These are phyloP conservation scores for Camellia granthamiana DNA, from an alignment of 148 eudicot species.

Conservation along the genomic window DNA sequence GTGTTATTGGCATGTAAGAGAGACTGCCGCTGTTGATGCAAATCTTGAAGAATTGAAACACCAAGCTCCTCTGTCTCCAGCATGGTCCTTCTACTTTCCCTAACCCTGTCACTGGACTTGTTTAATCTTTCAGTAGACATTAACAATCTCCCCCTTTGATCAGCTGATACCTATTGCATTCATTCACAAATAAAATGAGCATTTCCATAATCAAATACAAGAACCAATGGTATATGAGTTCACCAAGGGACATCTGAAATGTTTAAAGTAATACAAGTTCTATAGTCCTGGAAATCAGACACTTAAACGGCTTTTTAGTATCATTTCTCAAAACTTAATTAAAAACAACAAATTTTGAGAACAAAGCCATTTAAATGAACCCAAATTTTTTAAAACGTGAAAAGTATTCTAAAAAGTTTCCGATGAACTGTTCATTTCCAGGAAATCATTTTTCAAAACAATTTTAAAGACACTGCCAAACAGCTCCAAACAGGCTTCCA, in stretches of 20 bases:
- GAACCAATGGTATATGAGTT: not conserved
- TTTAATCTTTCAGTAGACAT: slow-evolving; percentile 58
- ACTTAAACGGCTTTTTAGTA: too few relatives aligned
- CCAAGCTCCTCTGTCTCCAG: slow-evolving; percentile 61
- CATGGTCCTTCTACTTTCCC: slow-evolving; percentile 57
- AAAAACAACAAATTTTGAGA: not conserved
- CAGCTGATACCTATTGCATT: slow-evolving; percentile 50
- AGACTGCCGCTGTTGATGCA: slow-evolving; percentile 54
- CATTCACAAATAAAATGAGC: not conserved
- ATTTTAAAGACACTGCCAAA: not conserved
- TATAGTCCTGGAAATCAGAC: not conserved
- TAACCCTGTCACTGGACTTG: slow-evolving; percentile 54
- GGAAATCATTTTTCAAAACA: not conserved
- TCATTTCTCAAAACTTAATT: not conserved
- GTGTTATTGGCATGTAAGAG: slow-evolving; percentile 49
- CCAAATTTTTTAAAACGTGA: not conserved
- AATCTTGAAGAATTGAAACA: slow-evolving; percentile 55
- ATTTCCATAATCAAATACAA: slow-evolving; percentile 3
- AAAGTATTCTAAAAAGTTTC: not conserved
- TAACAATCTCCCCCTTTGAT: slow-evolving; percentile 56
- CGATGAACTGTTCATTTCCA: not conserved
- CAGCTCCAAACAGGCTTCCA: not conserved
- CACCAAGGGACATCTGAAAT: not conserved
- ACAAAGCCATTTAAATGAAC: not conserved
- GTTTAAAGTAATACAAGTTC: not conserved